Percentiles rank a stretch among this genome's conserved stretches.
phyloP scores from a whole-genome alignment of 345 rosid species.

The Theobroma cacao region DNA sequence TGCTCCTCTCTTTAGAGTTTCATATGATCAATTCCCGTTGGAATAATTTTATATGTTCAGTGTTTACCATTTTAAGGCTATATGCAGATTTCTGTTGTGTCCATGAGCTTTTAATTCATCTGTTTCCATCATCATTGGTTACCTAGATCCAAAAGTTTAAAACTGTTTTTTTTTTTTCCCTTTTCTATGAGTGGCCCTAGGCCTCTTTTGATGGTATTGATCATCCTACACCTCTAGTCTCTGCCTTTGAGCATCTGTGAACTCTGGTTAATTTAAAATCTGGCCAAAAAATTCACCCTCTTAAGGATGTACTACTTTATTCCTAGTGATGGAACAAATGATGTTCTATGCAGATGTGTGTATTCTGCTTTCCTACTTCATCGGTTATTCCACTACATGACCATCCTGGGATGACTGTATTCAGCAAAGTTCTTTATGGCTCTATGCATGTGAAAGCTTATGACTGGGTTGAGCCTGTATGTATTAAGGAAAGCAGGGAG shows the following conservation, averaged over 20 bases:
- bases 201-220: background rate
- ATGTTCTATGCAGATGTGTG: slow-evolving; percentile 70
- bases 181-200: background rate
- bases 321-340: background rate
- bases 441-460: slow-evolving; percentile 93
- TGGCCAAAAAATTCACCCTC: background rate
- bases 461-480: slow-evolving; percentile 91
- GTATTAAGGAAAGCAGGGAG: slow-evolving; percentile 40
- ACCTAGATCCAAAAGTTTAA: background rate
- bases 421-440: slow-evolving; percentile 89
- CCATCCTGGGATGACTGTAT: slow-evolving; percentile 95
- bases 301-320: background rate
- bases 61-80: background rate
- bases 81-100: background rate
- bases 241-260: background rate
- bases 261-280: background rate
- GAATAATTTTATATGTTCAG: background rate
- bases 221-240: background rate
- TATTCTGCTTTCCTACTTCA: slow-evolving; percentile 93
- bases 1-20: background rate
- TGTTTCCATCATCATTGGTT: background rate
- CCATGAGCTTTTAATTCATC: background rate
- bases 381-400: slow-evolving; percentile 93
- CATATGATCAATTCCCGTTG: background rate
- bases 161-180: background rate